Conservation (phyloP, 768 basidiomycete species). For the Mycena galopus region DNA sequence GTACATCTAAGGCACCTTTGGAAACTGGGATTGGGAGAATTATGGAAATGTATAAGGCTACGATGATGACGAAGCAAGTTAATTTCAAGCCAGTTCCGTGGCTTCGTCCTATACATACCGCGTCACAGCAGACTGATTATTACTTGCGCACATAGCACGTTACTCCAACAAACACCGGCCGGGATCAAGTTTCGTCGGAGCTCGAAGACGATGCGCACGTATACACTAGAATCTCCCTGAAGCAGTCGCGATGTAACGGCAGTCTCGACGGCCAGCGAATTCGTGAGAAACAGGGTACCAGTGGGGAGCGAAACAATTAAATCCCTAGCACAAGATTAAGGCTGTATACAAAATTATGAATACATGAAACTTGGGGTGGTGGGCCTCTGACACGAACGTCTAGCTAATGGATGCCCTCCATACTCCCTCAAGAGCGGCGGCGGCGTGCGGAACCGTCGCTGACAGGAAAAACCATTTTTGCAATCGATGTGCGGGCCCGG, state of each 20-base stretch:
- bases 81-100: slow-evolving; percentile 77
- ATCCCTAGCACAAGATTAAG: slow-evolving; percentile 61
- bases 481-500: slow-evolving; percentile 82
- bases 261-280: slow-evolving; percentile 55
- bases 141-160: slow-evolving; percentile 71
- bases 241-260: slow-evolving; percentile 68
- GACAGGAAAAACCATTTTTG: slow-evolving; percentile 73
- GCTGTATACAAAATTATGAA: not conserved
- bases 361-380: slow-evolving; percentile 65
- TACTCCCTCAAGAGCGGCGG: slow-evolving; percentile 77
- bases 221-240: slow-evolving; percentile 77
- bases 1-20: not conserved
- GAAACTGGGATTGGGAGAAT: not conserved
- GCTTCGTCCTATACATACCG: slow-evolving; percentile 62
- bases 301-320: slow-evolving; percentile 81
- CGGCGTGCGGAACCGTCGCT: slow-evolving; percentile 69
- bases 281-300: slow-evolving; percentile 76
- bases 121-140: slow-evolving; percentile 43
- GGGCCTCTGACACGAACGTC: slow-evolving; percentile 64
- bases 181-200: slow-evolving; percentile 75
- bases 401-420: slow-evolving; percentile 86
- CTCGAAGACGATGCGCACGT: slow-evolving; percentile 79
- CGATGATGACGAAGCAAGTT: slow-evolving; percentile 4
- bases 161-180: slow-evolving; percentile 77
- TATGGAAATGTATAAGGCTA: slow-evolving; percentile 11